Conservation (phyloP, 768 basidiomycete genomes). For the Suillus sp. region DNA sequence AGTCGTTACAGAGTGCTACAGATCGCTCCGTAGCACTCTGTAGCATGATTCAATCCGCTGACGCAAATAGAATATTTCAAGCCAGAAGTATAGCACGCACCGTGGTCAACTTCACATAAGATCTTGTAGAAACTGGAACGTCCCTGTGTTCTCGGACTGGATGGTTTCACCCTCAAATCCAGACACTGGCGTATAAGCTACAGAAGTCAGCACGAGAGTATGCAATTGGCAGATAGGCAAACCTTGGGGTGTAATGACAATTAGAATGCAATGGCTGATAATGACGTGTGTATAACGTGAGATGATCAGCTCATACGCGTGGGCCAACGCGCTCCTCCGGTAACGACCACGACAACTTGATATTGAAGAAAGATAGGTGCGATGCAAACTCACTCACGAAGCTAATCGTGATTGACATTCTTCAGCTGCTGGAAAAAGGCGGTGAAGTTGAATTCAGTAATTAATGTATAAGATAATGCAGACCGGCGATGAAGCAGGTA, state of each 20-base stretch:
- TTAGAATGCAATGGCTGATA: not conserved
- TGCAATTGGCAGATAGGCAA: not conserved
- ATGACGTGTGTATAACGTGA: not conserved
- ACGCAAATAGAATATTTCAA: not conserved
- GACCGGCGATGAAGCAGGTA: slow-evolving; percentile 2
- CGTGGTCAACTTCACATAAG: not conserved
- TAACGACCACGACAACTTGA: not conserved
- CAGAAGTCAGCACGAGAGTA: not conserved
- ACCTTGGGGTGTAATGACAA: not conserved
- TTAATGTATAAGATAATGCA: slow-evolving; percentile 5
- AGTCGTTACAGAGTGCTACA: too few species aligned
- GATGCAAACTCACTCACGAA: not conserved
- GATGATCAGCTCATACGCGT: not conserved
- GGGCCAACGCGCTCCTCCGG: not conserved
- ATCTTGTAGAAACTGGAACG: not conserved
- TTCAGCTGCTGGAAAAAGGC: not conserved
- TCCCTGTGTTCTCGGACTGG: not conserved
- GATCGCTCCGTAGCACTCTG: too few species aligned
- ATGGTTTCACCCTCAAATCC: not conserved
- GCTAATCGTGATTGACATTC: not conserved
- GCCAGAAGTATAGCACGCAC: not conserved
- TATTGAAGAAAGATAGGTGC: not conserved
- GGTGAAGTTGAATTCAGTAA: slow-evolving; percentile 43
- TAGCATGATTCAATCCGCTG: too few species aligned
- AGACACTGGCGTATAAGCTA: not conserved